A percentile compares a stretch with the other conserved stretches of the same genome.
These are phyloP conservation scores for Gloeophyllum trabeum DNA, from an alignment of 768 basidiomycete species.

Conservation along the genomic window DNA sequence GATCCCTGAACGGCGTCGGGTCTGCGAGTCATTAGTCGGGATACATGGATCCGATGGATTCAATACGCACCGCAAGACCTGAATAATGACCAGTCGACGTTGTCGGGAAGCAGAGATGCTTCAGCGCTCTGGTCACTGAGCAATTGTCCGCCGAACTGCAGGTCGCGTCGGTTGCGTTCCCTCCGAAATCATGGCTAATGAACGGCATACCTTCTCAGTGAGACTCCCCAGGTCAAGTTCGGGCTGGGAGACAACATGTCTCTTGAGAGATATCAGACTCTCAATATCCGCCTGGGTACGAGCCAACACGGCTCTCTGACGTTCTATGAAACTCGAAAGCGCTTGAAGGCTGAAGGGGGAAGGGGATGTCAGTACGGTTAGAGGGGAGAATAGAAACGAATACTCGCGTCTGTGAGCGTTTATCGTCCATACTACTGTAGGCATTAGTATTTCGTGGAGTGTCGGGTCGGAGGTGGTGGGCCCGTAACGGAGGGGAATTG, in stretches of 20 bases:
- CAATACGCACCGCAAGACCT: constrained; percentile 37
- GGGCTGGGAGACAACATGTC: constrained; percentile 19
- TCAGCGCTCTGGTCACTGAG: constrained; percentile 36
- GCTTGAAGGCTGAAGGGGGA: constrained; percentile 37
- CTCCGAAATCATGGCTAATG: constrained; percentile 7
- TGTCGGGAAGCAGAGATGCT: constrained; percentile 30
- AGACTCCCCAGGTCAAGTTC: too few species aligned
- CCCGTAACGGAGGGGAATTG: too few species aligned
- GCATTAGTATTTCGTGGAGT: too few species aligned
- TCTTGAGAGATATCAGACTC: constrained; percentile 34
- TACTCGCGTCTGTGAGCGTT: too few species aligned
- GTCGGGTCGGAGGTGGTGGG: too few species aligned
- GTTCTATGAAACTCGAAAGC: constrained; percentile 53
- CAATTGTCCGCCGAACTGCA: constrained; percentile 1
- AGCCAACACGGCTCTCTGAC: constrained; percentile 47
- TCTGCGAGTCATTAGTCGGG: constrained; percentile 25
- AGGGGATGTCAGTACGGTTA: too few species aligned
- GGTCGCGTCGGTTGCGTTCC: constrained; percentile 21
- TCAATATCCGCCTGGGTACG: constrained; percentile 55
- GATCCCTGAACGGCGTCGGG: constrained; percentile 35
- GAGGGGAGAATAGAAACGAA: too few species aligned
- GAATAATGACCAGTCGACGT: constrained; percentile 55
- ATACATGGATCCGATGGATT: not conserved
- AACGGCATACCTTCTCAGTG: constrained; percentile 13
- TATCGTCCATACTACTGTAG: too few species aligned